Conservation (phyloP, 805 yeast genomes). For the Sugiyamaella boreocaroliniensis region DNA sequence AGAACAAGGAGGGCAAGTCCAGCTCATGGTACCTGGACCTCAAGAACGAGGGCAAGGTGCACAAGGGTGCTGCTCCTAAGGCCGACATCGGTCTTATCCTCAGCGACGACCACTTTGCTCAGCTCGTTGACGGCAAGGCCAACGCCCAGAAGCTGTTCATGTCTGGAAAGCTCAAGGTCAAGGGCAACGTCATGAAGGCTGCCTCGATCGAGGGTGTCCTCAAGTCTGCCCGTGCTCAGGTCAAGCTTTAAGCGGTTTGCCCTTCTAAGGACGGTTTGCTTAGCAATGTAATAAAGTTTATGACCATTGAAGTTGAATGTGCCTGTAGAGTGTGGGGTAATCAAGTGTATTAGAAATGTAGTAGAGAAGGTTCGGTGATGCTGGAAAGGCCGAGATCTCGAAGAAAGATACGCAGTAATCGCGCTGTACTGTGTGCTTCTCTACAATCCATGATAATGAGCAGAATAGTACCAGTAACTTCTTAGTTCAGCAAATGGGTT, state of each 20-base stretch:
- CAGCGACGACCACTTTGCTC: conserved; percentile 62
- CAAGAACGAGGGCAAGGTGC: conserved; percentile 50
- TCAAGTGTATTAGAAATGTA: no score
- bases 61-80: conserved; percentile 39
- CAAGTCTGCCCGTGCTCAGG: conserved; percentile 44
- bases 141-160: conserved; percentile 80
- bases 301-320: no score
- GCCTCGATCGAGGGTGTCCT: conserved; percentile 64
- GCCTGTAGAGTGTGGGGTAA: no score
- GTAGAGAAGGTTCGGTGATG: no score
- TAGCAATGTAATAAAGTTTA: neutral
- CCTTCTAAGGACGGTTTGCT: neutral
- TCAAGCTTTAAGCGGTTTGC: conserved; percentile 36
- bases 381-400: no score
- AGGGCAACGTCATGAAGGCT: conserved; percentile 90
- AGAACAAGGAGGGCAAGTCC: conserved; percentile 52
- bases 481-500: no score
- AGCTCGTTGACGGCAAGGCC: conserved; percentile 69
- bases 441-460: no score
- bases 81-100: conserved; percentile 62
- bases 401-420: no score
- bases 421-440: no score
- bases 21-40: conserved; percentile 64
- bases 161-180: conserved; percentile 77
- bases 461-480: no score